Percentiles rank a stretch among this genome's conserved stretches.
Conservation (phyloP, 176 grass and related monocot genomes). For the Aechmea fasciata region DNA sequence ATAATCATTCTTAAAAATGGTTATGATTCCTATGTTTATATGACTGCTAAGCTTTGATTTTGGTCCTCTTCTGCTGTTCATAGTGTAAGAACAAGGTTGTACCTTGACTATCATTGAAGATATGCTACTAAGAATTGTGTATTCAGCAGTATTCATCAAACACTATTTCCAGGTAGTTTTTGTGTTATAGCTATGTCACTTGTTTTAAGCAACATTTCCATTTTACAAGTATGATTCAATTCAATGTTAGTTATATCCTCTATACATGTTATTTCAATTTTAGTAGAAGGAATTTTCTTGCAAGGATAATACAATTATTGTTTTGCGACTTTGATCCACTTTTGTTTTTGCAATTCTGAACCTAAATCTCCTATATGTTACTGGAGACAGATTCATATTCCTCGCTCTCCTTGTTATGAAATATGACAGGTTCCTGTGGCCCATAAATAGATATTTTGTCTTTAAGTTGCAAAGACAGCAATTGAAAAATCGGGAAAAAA, state of each 20-base stretch:
- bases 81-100: not conserved
- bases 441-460: too few relatives aligned
- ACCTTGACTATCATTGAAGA: conserved; percentile 57
- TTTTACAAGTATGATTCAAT: not conserved
- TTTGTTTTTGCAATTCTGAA: conserved; percentile 22
- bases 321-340: not conserved
- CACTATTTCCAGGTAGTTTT: conserved; percentile 72
- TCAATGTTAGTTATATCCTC: not conserved
- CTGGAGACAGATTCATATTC: too few relatives aligned
- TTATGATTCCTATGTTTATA: too few relatives aligned
- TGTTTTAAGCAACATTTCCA: not conserved
- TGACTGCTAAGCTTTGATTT: not conserved
- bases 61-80: conserved; percentile 4
- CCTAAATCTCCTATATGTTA: not conserved
- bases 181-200: conserved; percentile 11
- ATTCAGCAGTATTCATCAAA: conserved; percentile 78
- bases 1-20: too few relatives aligned
- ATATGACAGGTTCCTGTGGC: too few relatives aligned
- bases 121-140: conserved; percentile 73
- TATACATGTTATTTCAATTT: too few relatives aligned
- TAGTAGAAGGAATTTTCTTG: not conserved
- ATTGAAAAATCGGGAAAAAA: not conserved
- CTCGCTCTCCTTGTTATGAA: too few relatives aligned
- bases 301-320: not conserved
- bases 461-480: too few relatives aligned